Conservation (phyloP, 352 stramenopile genomes). For the Pythium myriotylum region DNA sequence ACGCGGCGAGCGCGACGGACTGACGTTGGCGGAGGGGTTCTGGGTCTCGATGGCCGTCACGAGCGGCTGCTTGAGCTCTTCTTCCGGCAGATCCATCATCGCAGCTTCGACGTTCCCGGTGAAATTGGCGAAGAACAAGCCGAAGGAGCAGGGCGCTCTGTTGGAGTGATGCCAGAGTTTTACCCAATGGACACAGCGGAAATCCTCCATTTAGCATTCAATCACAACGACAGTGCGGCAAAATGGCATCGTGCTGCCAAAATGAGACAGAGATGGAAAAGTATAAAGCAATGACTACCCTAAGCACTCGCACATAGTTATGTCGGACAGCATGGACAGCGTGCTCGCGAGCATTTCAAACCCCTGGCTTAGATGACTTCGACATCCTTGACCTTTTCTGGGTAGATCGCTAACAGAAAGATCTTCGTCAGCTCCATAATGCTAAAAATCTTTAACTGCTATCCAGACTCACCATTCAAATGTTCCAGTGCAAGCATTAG, state of each 20-base stretch:
- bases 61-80: conserved; percentile 79
- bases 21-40: not conserved
- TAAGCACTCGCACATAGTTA: not conserved
- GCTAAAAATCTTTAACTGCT: too few relatives aligned
- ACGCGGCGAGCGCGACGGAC: conserved; percentile 18
- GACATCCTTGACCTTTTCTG: conserved; percentile 30
- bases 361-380: conserved; percentile 33
- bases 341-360: too few relatives aligned
- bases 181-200: too few relatives aligned
- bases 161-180: not conserved
- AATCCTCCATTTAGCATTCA: too few relatives aligned
- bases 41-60: conserved; percentile 35
- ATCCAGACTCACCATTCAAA: conserved; percentile 63
- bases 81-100: conserved; percentile 69
- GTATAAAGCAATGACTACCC: too few relatives aligned
- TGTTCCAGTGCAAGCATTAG: conserved; percentile 88
- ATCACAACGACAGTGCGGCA: too few relatives aligned
- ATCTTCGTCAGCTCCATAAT: conserved; percentile 4
- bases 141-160: conserved; percentile 14
- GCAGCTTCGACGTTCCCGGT: conserved; percentile 15
- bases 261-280: too few relatives aligned
- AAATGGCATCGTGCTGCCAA: too few relatives aligned
- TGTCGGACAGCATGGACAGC: not conserved
- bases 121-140: not conserved
- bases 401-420: conserved; percentile 11